phyloP scores from a whole-genome alignment of 352 stramenopile genomes.

The Globisporangium ultimum region DNA sequence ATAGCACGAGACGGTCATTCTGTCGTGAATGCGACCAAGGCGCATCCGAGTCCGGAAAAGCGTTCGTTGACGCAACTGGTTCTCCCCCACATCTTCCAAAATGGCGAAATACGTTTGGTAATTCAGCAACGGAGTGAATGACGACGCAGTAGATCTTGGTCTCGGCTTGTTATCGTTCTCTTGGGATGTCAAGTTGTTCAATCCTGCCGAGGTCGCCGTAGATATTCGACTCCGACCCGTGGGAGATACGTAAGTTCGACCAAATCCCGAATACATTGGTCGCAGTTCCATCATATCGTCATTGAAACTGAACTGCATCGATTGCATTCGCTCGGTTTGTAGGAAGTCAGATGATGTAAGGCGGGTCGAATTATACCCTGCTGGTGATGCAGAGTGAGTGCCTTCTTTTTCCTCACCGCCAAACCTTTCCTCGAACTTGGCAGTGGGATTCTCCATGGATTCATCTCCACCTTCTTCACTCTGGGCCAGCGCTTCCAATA shows the following conservation, averaged over 20 bases:
- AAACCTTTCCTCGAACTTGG: conserved; percentile 27
- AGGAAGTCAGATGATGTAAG: conserved; percentile 22
- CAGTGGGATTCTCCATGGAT: conserved; percentile 19
- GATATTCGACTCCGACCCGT: conserved; percentile 65
- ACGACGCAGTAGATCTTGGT: conserved; percentile 38
- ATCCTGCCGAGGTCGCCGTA: conserved; percentile 55
- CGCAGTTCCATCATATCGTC: conserved; percentile 50
- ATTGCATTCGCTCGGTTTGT: conserved; percentile 55
- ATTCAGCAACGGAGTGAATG: conserved; percentile 59
- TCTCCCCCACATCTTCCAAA: conserved; percentile 35
- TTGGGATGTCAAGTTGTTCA: conserved; percentile 26
- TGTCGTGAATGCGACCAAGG: conserved; percentile 71
- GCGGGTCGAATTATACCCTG: conserved; percentile 20
- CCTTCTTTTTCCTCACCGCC: conserved; percentile 19
- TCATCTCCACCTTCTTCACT: conserved; percentile 32
- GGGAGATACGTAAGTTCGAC: conserved; percentile 42
- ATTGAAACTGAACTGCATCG: conserved; percentile 59
- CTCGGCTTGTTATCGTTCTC: conserved; percentile 31
- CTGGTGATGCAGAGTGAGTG: conserved; percentile 8
- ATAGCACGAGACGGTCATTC: conserved; percentile 62
- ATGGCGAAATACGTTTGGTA: conserved; percentile 75
- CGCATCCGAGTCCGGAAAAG: conserved; percentile 67
- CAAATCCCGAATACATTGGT: conserved; percentile 71
- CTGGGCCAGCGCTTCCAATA: conserved; percentile 68
- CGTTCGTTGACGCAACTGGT: conserved; percentile 32